Conservation (phyloP, 306 rosid genomes). For the Prunus kanzakura region DNA sequence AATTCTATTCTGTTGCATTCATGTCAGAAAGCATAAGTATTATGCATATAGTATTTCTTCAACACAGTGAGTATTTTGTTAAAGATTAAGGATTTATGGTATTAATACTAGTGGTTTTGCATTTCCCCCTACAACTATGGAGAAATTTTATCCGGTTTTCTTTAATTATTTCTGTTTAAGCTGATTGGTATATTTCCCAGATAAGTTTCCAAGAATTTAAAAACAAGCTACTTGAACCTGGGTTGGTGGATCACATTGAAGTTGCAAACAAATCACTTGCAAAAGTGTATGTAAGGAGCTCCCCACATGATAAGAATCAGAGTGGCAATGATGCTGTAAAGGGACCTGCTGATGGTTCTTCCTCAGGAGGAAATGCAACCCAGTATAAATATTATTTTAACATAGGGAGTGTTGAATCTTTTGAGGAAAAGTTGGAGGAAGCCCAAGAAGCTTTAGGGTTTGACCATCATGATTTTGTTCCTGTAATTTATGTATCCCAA, state of each 20-base stretch:
- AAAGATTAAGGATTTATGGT: background rate
- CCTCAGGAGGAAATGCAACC: slow-evolving; percentile 42
- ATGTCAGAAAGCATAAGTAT: background rate
- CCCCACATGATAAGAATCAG: slow-evolving; percentile 40
- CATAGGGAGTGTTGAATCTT: slow-evolving; percentile 90
- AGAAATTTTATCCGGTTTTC: background rate
- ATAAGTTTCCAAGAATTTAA: slow-evolving; percentile 95
- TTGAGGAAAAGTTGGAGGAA: slow-evolving; percentile 96
- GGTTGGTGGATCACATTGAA: slow-evolving; percentile 83
- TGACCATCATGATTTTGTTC: slow-evolving; percentile 78
- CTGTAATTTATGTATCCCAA: slow-evolving; percentile 73
- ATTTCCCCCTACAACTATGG: slow-evolving; percentile 3
- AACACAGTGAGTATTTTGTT: background rate
- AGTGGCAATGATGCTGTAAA: slow-evolving; percentile 51
- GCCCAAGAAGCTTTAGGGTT: slow-evolving; percentile 77
- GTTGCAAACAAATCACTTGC: slow-evolving; percentile 91
- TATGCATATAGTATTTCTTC: background rate
- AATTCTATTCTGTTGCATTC: background rate
- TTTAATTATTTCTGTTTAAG: slow-evolving; percentile 8
- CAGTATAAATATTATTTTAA: slow-evolving; percentile 72
- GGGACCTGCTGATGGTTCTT: slow-evolving; percentile 36
- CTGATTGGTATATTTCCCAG: slow-evolving; percentile 39
- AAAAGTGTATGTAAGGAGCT: slow-evolving; percentile 61
- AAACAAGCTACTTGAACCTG: slow-evolving; percentile 87
- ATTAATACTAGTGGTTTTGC: background rate